Evolutionary conservation across 768 basidiomycete species (phyloP), one percentile per base, ranked within the genome.

Genomic region (Agaricus subrufescens): DNA sequence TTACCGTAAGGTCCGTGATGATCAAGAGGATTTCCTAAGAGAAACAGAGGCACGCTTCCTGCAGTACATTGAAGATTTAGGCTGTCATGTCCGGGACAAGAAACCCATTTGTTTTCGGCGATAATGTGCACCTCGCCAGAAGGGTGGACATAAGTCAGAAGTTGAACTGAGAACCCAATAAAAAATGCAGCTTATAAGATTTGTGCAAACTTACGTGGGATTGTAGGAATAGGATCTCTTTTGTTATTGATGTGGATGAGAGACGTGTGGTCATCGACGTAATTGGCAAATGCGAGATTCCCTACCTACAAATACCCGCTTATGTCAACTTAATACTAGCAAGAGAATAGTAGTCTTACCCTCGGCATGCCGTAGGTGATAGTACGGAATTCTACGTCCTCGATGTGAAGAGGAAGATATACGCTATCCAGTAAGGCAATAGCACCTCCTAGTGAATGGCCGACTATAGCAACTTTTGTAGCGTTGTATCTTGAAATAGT

Each of bases 171-270:
- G 61, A 14, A 15, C 14, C 14, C 39, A 23, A 46, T 31, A 15
- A 19, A 31, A 26, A 50, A 52, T 34, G 34, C 46, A 38, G 39
- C 38, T 38, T 23, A 54, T 27, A 23, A 27, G 27, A 42, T 12
- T 12, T 30, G 34, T 23, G 37, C 19, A 19, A 1, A 52, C 62
- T 19, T 64, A 70, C 73, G 71, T 50, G 77, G 77, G 1, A 75
- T 23, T 45, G 74, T 75, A 34, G 77, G 75, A 34, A 76, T 65
- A 27, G 65, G 56, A 55, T 79, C 77, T 58, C 75, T 65, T 61
- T 66, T 74, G 69, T 88, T 86, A 62, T 83, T 87, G 60, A 88
- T 79, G 62, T 81, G 85, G 0, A 77, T 82, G 46, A 86, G 60
- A 11, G 68, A 50, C 23, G 75, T 39, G 52, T 81, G 67, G 6